These are phyloP conservation scores for Austroboletus rostrupii DNA, from an alignment of 1,284 basidiomycete species.

Conservation along the genomic window DNA sequence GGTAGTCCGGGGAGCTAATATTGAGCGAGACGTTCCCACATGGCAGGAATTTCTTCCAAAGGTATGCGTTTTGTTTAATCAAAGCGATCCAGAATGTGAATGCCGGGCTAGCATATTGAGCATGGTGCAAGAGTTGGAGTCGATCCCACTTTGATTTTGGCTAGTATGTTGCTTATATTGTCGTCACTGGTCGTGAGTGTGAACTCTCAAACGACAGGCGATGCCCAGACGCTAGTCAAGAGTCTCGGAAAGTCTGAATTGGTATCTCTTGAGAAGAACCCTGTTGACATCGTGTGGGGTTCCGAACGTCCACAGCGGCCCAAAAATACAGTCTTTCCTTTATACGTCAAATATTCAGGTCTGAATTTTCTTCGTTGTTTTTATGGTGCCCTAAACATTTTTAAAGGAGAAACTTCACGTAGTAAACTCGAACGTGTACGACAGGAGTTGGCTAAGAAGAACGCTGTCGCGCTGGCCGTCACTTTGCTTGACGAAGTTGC, in stretches of 20 bases:
- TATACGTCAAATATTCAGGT: slow-evolving; percentile 71
- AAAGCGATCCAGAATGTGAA: neutral
- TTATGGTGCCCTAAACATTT: slow-evolving; percentile 10
- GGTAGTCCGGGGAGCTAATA: slow-evolving; percentile 1
- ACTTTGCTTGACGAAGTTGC: slow-evolving; percentile 87
- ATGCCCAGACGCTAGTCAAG: slow-evolving; percentile 55
- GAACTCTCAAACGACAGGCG: slow-evolving; percentile 37
- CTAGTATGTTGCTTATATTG: slow-evolving; percentile 37
- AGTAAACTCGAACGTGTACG: slow-evolving; percentile 71
- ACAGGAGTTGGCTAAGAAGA: slow-evolving; percentile 61
- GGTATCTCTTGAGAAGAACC: slow-evolving; percentile 65
- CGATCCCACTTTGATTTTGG: slow-evolving; percentile 74
- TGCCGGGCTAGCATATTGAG: slow-evolving; percentile 51
- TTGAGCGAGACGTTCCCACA: slow-evolving; percentile 69
- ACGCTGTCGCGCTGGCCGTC: slow-evolving; percentile 68
- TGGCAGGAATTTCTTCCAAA: slow-evolving; percentile 86
- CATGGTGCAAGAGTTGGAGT: slow-evolving; percentile 70
- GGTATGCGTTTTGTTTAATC: slow-evolving; percentile 34
- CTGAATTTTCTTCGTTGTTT: slow-evolving; percentile 8
- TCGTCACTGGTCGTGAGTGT: neutral
- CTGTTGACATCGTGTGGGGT: slow-evolving; percentile 83
- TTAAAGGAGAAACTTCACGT: slow-evolving; percentile 55
- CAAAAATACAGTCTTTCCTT: slow-evolving; percentile 64
- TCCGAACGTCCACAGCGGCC: slow-evolving; percentile 68
- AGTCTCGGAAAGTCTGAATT: slow-evolving; percentile 56